Percentiles rank a stretch among this genome's conserved stretches.
Evolutionary conservation across 495 filamentous ascomycete species (phyloP).

Genomic region (Penicillium parvum): DNA sequence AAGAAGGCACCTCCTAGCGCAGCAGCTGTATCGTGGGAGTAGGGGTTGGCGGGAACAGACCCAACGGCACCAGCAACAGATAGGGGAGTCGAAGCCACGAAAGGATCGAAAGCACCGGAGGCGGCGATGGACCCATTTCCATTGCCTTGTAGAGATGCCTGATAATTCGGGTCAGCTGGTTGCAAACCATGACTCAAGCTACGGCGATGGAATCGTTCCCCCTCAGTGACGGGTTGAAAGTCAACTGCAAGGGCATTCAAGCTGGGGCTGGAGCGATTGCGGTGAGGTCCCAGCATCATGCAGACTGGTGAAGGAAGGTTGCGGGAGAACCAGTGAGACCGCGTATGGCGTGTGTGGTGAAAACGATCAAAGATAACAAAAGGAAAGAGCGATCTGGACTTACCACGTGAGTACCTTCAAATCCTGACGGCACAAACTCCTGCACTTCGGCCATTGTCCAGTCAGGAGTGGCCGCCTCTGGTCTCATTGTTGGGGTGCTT

Average conservation of each 20-base stretch:
- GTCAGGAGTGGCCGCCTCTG: slow-evolving; percentile 45
- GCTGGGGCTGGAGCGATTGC: slow-evolving; percentile 8
- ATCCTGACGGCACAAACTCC: slow-evolving; percentile 80
- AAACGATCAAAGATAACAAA: too few relatives aligned
- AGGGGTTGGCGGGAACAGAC: slow-evolving; percentile 58
- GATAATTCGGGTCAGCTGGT: slow-evolving; percentile 16
- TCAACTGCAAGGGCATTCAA: slow-evolving; percentile 23
- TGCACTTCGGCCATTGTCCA: slow-evolving; percentile 59
- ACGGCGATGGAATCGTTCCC: not conserved
- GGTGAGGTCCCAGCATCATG: slow-evolving; percentile 9
- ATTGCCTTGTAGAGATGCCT: slow-evolving; percentile 42
- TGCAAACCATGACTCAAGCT: slow-evolving; percentile 13
- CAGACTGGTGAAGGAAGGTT: too few relatives aligned
- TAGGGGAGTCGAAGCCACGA: slow-evolving; percentile 51
- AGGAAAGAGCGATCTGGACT: slow-evolving; percentile 23
- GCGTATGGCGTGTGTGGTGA: too few relatives aligned
- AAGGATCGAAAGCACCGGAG: slow-evolving; percentile 52
- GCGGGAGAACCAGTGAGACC: too few relatives aligned
- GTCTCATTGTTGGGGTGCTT: slow-evolving; percentile 48
- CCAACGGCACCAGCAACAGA: slow-evolving; percentile 46
- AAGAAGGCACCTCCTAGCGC: slow-evolving; percentile 54
- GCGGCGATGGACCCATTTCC: slow-evolving; percentile 32
- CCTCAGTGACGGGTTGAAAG: slow-evolving; percentile 5
- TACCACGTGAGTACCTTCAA: slow-evolving; percentile 61
- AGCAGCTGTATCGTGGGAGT: slow-evolving; percentile 55